phyloP scores from a whole-genome alignment of 108 stramenopile species.

The Nitzschia sp. region DNA sequence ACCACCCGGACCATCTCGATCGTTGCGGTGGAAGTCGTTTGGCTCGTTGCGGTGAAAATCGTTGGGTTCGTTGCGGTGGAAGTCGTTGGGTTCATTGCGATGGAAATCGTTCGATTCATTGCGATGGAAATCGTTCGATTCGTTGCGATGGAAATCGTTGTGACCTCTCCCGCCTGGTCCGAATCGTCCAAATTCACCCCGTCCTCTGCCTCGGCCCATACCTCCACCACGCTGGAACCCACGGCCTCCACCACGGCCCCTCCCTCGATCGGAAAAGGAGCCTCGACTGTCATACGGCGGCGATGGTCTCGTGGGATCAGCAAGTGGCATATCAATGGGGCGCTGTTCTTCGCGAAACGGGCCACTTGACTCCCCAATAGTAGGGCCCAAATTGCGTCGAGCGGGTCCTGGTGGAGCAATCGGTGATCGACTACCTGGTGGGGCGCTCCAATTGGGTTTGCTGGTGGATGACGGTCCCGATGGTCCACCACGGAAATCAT shows the following conservation, averaged over 20 bases:
- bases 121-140: too few relatives aligned
- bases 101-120: too few relatives aligned
- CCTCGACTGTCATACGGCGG: conserved; percentile 4
- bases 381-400: neutral
- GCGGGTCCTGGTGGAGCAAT: neutral
- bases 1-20: neutral
- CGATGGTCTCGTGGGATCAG: conserved; percentile 1
- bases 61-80: too few relatives aligned
- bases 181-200: conserved; percentile 10
- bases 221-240: conserved; percentile 11
- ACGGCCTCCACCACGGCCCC: conserved; percentile 23
- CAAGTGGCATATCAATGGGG: neutral
- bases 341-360: conserved; percentile 5
- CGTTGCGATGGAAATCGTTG: neutral
- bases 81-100: too few relatives aligned
- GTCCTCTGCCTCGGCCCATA: conserved; percentile 11
- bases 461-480: neutral
- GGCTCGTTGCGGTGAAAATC: too few relatives aligned
- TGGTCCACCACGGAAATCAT: neutral
- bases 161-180: conserved; percentile 18
- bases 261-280: conserved; percentile 1
- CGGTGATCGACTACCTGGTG: neutral
- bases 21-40: too few relatives aligned
- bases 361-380: neutral
- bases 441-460: neutral